Base-by-base conservation (phyloP, 2,329 filamentous ascomycete species). In the Hymenoscyphus infarciens region DNA sequence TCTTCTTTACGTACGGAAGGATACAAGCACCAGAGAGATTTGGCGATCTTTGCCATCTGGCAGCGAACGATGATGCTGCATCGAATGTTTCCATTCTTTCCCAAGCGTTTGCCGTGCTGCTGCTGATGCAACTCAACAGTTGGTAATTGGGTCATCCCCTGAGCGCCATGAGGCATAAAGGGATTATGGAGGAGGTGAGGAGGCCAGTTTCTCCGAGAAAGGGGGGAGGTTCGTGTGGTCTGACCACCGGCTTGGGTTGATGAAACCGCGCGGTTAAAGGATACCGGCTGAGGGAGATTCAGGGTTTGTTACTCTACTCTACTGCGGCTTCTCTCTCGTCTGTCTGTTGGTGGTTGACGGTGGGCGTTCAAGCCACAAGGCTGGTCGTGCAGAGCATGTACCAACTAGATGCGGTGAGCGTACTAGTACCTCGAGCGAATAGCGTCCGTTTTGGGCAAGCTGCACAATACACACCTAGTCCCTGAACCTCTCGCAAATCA, bases 211-310 rank as follows among this genome's bases (percentile, higher is more conserved):
- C n/a, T n/a, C n/a, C 19, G 42, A 49, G 42, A 25, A 49, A 8
- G 39, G 42, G 42, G 42, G n/a, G n/a, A 49, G 42, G 42, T 49
- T 49, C 42, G 19, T 19, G 42, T 49, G 42, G 42, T 8, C 42
- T 49, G 42, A 49, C 42, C 42, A 49, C 42, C 42, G 8, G 8
- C 6, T 49, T 11, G 33, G 42, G 19, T 22, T 25, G 42, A 49
- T 49, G 42, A 49, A 49, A 49, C 19, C 42, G 42, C n/a, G 42
- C 42, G 42, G 42, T 49, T 49, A 49, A 49, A 49, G 39, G 39
- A n/a, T n/a, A 11, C n/a, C 42, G 42, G 42, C 19, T 49, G 42
- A 49, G 33, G 29, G 29, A 31, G 29, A 31, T 31, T 31, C 29
- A 31, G 29, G 27, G 27, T 3, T 29, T 42, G 13, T 42, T 42